Conservation (phyloP, 192 early-diverging fungal genomes). For the Spinellus fusiger region DNA sequence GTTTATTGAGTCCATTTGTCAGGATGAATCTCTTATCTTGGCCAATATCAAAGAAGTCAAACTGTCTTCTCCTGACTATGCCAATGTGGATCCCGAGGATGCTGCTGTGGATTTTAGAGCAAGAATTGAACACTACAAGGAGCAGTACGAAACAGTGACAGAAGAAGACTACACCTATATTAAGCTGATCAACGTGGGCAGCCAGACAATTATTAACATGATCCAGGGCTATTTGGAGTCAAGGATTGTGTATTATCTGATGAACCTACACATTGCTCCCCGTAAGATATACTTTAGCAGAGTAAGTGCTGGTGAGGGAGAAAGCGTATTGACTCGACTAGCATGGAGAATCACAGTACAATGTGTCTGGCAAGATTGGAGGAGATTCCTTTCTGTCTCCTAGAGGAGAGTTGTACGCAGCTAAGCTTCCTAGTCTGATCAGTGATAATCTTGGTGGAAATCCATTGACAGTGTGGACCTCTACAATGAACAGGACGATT, state of each 20-base stretch:
- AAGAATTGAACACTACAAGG: conserved; percentile 89
- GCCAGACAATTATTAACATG: conserved; percentile 87
- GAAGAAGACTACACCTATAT: conserved; percentile 78
- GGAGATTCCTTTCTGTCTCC: conserved; percentile 90
- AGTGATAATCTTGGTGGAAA: conserved; percentile 67
- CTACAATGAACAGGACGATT: conserved; percentile 88
- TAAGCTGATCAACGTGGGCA: conserved; percentile 93
- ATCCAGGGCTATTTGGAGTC: conserved; percentile 95
- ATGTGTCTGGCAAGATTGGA: conserved; percentile 88
- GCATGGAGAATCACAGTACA: conserved; percentile 93
- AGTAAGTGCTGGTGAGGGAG: conserved; percentile 22
- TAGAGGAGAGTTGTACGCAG: conserved; percentile 81
- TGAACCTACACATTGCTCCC: conserved; percentile 98
- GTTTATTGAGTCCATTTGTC: conserved; percentile 95
- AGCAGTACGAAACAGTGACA: conserved; percentile 83
- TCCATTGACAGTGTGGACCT: conserved; percentile 91
- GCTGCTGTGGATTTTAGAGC: conserved; percentile 90
- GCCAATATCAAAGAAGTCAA: conserved; percentile 96
- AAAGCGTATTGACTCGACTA: conserved; percentile 17
- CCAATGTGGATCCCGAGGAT: conserved; percentile 74
- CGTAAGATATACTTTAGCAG: conserved; percentile 89
- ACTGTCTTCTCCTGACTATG: conserved; percentile 91
- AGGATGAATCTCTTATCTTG: conserved; percentile 80
- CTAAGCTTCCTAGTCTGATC: conserved; percentile 78
- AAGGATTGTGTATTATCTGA: conserved; percentile 96